Evolutionary conservation across 176 grass and related monocot species (phyloP).

Genomic region (Panicum miliaceum): DNA sequence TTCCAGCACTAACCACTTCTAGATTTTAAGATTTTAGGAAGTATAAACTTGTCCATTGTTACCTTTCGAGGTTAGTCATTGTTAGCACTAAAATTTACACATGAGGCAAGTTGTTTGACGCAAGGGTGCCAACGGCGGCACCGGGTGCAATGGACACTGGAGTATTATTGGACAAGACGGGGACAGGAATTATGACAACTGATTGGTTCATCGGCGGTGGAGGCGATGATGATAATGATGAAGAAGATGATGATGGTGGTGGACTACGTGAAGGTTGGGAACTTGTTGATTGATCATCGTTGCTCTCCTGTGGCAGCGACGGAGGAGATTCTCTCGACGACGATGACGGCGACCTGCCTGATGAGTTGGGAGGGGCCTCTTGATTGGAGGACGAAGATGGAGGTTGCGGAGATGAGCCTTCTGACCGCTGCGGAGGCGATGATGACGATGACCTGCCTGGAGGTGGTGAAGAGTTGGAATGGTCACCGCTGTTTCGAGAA

Average conservation of each 20-base stretch:
- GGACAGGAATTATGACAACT: constrained; percentile 38
- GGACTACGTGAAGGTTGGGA: constrained; percentile 14
- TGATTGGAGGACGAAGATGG: background rate
- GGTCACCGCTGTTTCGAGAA: background rate
- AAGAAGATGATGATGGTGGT: background rate
- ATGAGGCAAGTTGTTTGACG: background rate
- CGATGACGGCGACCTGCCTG: background rate
- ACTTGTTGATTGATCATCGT: constrained; percentile 21
- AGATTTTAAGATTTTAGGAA: no score
- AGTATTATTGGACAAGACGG: background rate
- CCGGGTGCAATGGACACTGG: constrained; percentile 26
- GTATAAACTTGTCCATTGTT: no score
- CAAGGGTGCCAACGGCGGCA: background rate
- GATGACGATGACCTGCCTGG: constrained; percentile 26
- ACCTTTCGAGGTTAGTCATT: no score
- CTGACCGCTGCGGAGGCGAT: constrained; percentile 21
- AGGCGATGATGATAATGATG: constrained; percentile 20
- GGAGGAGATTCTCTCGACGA: constrained; percentile 8
- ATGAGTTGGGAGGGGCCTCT: constrained; percentile 9
- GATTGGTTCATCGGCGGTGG: constrained; percentile 29
- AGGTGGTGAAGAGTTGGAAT: constrained; percentile 19
- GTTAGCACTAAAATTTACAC: no score
- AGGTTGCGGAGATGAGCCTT: constrained; percentile 1
- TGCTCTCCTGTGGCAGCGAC: background rate
- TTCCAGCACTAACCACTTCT: no score